Evolutionary conservation across 805 yeast genomes (phyloP), one percentile per base, ranked within the genome.

Genomic region (Lipomyces starkeyi): DNA sequence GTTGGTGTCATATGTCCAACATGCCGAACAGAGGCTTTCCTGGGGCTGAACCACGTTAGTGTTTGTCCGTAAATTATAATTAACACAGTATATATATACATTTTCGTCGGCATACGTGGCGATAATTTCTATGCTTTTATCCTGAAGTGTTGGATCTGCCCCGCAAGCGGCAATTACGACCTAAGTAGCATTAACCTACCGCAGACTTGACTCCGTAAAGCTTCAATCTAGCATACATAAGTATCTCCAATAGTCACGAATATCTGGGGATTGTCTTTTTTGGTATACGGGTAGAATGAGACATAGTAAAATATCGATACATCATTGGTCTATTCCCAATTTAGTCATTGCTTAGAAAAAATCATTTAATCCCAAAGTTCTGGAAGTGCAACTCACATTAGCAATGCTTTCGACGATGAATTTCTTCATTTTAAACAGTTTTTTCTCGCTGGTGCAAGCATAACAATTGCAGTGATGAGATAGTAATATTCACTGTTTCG

Each of bases 201-300:
- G 22, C 34, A 7, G 14, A 25, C 9, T 13, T 57, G 60, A 6
- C 29, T 52, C 22, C 17, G 14, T 9, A n/a, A 53, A 27, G 6
- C 27, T 53, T 25, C 22, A 53, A 27, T n/a, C 13, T 7, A 7
- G 34, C 71, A 20, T 63, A 68, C 71, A 32, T 49, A 52, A 13
- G 47, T 61, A 47, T 68, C 71, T 17, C 71, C 71, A 22, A 68
- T 55, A 7, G 69, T 62, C 13, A 66, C 70, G 43, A 68, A 68
- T 1, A 68, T 64, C 49, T 68, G 71, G 4, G 70, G 62, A 1
- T 35, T 60, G 22, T 47, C 20, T 1, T 32, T 29, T 27, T 53
- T 43, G 17, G 49, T 34, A 27, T 49, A 55, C 27, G 71, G 70
- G 47, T 60, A 68, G 35, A 68, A 68, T 8, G 66, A 40, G 13